These are phyloP conservation scores for Dactylellina parvicollis DNA, from an alignment of 2,329 filamentous ascomycete genomes.

Conservation along the genomic window DNA sequence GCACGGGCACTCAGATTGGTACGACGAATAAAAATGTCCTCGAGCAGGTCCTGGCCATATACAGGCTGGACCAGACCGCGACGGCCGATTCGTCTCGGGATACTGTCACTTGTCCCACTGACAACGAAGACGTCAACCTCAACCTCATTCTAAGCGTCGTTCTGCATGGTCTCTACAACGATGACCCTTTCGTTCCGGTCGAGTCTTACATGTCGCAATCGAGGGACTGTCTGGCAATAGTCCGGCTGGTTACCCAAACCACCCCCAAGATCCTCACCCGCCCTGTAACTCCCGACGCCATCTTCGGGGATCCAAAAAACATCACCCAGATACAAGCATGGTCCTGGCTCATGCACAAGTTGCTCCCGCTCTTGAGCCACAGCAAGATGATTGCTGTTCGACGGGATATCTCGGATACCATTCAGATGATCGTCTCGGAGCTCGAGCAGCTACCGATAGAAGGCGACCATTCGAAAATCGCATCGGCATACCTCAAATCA, in stretches of 20 bases:
- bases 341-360: conserved; percentile 33
- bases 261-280: conserved; percentile 31
- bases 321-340: conserved; percentile 6
- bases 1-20: conserved; percentile 37
- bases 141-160: conserved; percentile 50
- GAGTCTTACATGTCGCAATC: conserved; percentile 36
- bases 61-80: conserved; percentile 21
- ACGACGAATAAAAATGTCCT: conserved; percentile 43
- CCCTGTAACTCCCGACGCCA: background rate
- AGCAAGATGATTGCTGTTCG: conserved; percentile 21
- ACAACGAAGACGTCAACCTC: conserved; percentile 50
- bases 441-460: conserved; percentile 30
- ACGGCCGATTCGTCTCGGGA: conserved; percentile 2
- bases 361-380: conserved; percentile 37
- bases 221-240: conserved; percentile 42
- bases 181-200: conserved; percentile 38
- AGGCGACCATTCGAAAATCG: conserved; percentile 27
- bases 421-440: conserved; percentile 31
- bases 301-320: background rate
- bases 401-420: conserved; percentile 33
- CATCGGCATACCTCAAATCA: conserved; percentile 23
- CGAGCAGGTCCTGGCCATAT: conserved; percentile 50
- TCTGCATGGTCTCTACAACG: conserved; percentile 46
- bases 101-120: conserved; percentile 27
- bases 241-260: conserved; percentile 45